Evolutionary conservation across 768 basidiomycete genomes (phyloP).

Genomic region (Lentinula detonsa): DNA sequence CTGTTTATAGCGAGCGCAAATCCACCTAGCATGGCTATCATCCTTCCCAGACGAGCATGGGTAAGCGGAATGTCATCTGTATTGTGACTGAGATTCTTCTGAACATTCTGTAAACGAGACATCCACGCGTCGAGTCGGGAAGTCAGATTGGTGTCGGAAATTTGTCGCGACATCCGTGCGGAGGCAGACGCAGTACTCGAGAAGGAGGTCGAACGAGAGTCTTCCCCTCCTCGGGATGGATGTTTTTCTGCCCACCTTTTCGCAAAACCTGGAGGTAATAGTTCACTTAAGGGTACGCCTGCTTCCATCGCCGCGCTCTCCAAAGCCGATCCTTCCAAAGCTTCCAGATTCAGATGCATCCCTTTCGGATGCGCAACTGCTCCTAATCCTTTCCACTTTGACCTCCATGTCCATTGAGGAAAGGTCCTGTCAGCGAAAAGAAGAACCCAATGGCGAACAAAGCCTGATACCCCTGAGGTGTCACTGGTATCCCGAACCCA

Average conservation of each 20-base stretch:
- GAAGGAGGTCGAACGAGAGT: background rate
- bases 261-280: constrained; percentile 37
- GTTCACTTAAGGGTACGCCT: constrained; percentile 48
- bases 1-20: constrained; percentile 38
- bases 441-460: constrained; percentile 3
- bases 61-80: constrained; percentile 32
- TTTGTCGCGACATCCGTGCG: background rate
- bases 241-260: constrained; percentile 9
- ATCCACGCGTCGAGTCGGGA: background rate
- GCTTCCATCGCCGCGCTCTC: constrained; percentile 64
- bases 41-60: constrained; percentile 50
- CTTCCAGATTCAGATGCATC: constrained; percentile 60
- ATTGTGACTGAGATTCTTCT: constrained; percentile 1
- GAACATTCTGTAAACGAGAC: background rate
- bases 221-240: background rate
- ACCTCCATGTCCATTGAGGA: constrained; percentile 12
- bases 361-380: constrained; percentile 29
- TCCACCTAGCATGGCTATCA: constrained; percentile 49
- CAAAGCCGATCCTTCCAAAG: constrained; percentile 46
- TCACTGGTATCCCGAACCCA: constrained; percentile 42
- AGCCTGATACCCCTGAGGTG: background rate
- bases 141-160: background rate
- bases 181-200: background rate
- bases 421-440: constrained; percentile 7
- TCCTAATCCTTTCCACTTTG: constrained; percentile 12